A percentile compares a stretch with the other conserved stretches of the same genome.
Evolutionary conservation across 2,329 filamentous ascomycete genomes (phyloP).

Genomic region (Colletotrichum tamarilloi): DNA sequence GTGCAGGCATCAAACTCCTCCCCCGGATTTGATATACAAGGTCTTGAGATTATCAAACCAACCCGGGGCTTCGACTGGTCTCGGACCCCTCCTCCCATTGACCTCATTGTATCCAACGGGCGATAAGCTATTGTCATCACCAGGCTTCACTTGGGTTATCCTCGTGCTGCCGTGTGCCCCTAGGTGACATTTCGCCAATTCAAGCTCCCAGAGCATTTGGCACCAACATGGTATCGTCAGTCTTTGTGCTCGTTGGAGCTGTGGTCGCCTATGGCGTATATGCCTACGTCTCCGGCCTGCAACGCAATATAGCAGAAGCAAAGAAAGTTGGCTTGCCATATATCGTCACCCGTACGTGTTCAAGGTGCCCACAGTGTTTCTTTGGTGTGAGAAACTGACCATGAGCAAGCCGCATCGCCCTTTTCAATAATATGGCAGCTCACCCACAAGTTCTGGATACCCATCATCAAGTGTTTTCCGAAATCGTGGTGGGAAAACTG

Average conservation of each 20-base stretch:
- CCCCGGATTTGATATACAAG: not conserved
- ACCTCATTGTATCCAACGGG: not conserved
- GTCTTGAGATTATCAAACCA: not conserved
- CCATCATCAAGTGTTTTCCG: slow-evolving; percentile 66
- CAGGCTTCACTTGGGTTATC: not conserved
- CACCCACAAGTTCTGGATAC: slow-evolving; percentile 64
- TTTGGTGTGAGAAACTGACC: not conserved
- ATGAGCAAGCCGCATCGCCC: slow-evolving; percentile 55
- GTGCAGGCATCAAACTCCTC: not conserved
- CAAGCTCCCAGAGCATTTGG: too few relatives aligned
- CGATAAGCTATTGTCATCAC: not conserved
- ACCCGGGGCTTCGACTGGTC: not conserved
- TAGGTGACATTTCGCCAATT: not conserved
- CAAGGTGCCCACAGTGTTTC: not conserved
- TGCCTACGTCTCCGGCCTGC: slow-evolving; percentile 47
- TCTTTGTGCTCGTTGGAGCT: slow-evolving; percentile 48
- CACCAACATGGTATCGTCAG: slow-evolving; percentile 48
- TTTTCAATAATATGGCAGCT: slow-evolving; percentile 67
- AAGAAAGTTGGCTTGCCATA: slow-evolving; percentile 64
- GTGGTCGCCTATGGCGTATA: slow-evolving; percentile 48
- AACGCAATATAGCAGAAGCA: slow-evolving; percentile 59
- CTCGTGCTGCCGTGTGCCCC: not conserved
- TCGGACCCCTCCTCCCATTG: not conserved
- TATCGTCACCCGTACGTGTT: slow-evolving; percentile 61
- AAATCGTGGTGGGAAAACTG: slow-evolving; percentile 65